Percentiles rank a stretch among this genome's conserved stretches.
Evolutionary conservation across 768 basidiomycete species (phyloP).

Genomic region (Hydnomerulius pinastri): DNA sequence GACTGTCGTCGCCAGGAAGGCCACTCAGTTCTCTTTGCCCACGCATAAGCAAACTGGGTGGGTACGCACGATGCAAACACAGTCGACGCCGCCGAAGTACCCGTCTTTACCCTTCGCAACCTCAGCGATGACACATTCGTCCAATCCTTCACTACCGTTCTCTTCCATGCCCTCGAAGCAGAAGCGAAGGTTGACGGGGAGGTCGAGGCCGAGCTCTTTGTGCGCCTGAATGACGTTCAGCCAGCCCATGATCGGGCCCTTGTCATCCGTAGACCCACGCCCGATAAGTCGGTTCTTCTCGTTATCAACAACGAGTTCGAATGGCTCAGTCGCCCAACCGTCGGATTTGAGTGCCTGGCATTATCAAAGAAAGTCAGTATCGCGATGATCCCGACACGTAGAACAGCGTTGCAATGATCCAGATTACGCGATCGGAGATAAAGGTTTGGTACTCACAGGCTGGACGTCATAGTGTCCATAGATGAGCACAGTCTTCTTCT

Average conservation of each 20-base stretch:
- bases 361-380: background rate
- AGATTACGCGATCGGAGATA: background rate
- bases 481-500: slow-evolving; percentile 90
- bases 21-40: background rate
- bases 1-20: slow-evolving; percentile 43
- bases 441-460: slow-evolving; percentile 53
- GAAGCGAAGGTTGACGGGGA: slow-evolving; percentile 88
- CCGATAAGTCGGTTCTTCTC: slow-evolving; percentile 70
- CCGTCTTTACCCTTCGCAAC: slow-evolving; percentile 59
- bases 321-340: slow-evolving; percentile 90
- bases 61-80: slow-evolving; percentile 82
- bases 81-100: slow-evolving; percentile 88
- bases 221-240: slow-evolving; percentile 89
- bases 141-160: slow-evolving; percentile 87
- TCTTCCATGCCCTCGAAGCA: slow-evolving; percentile 99
- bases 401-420: background rate
- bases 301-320: slow-evolving; percentile 56
- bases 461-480: slow-evolving; percentile 98
- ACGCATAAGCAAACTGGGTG: background rate
- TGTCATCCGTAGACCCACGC: slow-evolving; percentile 88
- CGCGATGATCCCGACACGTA: background rate
- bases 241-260: slow-evolving; percentile 89
- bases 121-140: slow-evolving; percentile 81
- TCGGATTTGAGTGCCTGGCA: slow-evolving; percentile 54
- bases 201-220: slow-evolving; percentile 56